A percentile compares a stretch with the other conserved stretches of the same genome.
Conservation (phyloP, 768 basidiomycete genomes). For the Mycena galericulata region DNA sequence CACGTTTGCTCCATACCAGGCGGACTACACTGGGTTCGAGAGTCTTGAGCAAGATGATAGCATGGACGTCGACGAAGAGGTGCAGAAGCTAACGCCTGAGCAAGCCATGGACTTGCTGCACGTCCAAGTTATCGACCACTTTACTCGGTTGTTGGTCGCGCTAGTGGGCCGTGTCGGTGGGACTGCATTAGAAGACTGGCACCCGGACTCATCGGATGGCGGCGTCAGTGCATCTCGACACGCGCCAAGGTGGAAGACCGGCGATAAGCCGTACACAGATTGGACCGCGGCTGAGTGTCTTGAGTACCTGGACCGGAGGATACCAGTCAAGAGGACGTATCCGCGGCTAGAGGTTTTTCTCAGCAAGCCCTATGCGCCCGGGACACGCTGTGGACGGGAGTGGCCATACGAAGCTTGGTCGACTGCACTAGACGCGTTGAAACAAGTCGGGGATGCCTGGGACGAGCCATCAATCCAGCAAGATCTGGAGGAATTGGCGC, state of each 20-base stretch:
- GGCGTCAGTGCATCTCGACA: conserved; percentile 61
- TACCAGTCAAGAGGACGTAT: conserved; percentile 44
- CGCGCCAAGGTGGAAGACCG: conserved; percentile 63
- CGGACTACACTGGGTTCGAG: conserved; percentile 43
- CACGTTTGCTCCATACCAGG: conserved; percentile 54
- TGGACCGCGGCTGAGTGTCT: conserved; percentile 72
- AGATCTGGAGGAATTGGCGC: conserved; percentile 23
- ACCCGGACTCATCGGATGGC: conserved; percentile 41
- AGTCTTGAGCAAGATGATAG: conserved; percentile 45
- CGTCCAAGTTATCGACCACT: conserved; percentile 76
- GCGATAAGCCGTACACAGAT: conserved; percentile 52
- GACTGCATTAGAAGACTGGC: conserved; percentile 50
- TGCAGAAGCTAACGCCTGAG: conserved; percentile 55
- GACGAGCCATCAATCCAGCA: conserved; percentile 63
- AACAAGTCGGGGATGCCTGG: conserved; percentile 63
- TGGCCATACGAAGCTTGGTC: conserved; percentile 81
- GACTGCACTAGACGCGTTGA: conserved; percentile 60
- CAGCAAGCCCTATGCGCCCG: conserved; percentile 58
- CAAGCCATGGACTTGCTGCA: conserved; percentile 77
- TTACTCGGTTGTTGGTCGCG: conserved; percentile 68
- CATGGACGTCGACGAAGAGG: conserved; percentile 76
- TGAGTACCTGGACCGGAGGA: conserved; percentile 64
- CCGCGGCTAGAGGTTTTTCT: conserved; percentile 68
- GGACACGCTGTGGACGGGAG: conserved; percentile 77
- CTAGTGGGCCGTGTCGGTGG: conserved; percentile 68